Base-by-base conservation (phyloP, 2,329 filamentous ascomycete species). In the Hymenoscyphus fructigenus region DNA sequence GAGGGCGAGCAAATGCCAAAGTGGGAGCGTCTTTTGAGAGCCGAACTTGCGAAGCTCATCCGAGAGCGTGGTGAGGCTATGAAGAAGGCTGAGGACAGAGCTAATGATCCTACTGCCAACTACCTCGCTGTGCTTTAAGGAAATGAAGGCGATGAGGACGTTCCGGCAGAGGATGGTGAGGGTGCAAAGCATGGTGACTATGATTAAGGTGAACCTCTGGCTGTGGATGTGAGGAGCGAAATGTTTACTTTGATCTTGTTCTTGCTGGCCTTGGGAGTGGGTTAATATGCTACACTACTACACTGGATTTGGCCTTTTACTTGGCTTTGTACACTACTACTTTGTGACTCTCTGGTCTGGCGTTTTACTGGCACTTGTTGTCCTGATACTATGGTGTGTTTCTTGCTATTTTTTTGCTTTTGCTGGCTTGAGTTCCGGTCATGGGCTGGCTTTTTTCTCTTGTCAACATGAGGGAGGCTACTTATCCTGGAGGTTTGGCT, bases 1-100 rank as follows among this genome's bases (percentile, higher is more conserved):
- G 32, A 68, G 28, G 72, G 72, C 9, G 64, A 74, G 32, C 55
- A 69, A 1, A 71, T 76, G 64, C 73, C 75, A 9, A 74, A 71
- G 50, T 68, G 65, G 61, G 70, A 76, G 55, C 71, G 75, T 9
- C 59, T 66, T 7, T 67, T 75, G 61, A 65, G 73, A 59, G 68
- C 70, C 20, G 70, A 73, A 12, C 64, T 74, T 59, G 47, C 55
- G 1, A 63, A 62, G 41, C n/a, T 57, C 15, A 61, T 70, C 32
- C 53, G 61, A 56, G 61, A 67, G 15, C 53, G 58, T 44, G 61
- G 44, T 23, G 44, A 50, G 20, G 10, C 10, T 23, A 23, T 50
- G 44, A 50, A 50, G 20, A 23, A 23, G 44, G 44, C 44, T 10
- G n/a, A 4, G 12, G n/a, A 23, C 6, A 1, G 20, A 9, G 44